A percentile compares a stretch with the other conserved stretches of the same genome.
phyloP scores from a whole-genome alignment of 768 basidiomycete species.

The Boletus sp. region DNA sequence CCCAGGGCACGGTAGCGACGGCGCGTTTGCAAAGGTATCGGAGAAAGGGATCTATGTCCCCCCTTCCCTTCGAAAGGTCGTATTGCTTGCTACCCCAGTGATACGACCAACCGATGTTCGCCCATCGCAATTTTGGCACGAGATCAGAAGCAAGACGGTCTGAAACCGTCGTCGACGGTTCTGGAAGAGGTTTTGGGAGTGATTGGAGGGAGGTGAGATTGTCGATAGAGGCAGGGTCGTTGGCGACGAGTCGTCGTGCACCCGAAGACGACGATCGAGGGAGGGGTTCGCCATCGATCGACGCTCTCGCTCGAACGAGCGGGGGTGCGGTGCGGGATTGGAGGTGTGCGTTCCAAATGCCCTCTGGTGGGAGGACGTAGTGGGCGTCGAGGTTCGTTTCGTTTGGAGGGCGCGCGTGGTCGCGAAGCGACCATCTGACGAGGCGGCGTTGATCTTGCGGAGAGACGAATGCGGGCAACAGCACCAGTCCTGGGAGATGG shows the following conservation, averaged over 20 bases:
- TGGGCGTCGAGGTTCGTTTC: constrained; percentile 90
- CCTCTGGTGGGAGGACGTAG: constrained; percentile 69
- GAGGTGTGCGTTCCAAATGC: constrained; percentile 73
- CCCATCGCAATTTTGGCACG: constrained; percentile 84
- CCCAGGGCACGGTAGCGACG: constrained; percentile 70
- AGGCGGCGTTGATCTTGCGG: constrained; percentile 63
- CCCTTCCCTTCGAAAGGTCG: constrained; percentile 74
- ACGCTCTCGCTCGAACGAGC: constrained; percentile 37
- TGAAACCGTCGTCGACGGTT: constrained; percentile 61
- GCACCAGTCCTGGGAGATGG: constrained; percentile 68
- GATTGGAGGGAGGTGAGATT: constrained; percentile 53
- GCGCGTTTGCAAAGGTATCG: constrained; percentile 58
- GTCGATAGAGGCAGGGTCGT: constrained; percentile 60
- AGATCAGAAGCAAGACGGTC: constrained; percentile 54
- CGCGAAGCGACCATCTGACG: constrained; percentile 66
- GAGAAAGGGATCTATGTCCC: constrained; percentile 57
- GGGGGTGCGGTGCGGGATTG: constrained; percentile 35
- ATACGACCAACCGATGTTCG: constrained; percentile 94
- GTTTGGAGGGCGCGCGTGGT: constrained; percentile 78
- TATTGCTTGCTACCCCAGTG: constrained; percentile 98
- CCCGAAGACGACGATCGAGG: constrained; percentile 36
- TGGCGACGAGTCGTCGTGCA: constrained; percentile 68
- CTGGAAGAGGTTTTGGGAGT: constrained; percentile 57
- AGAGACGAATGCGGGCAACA: constrained; percentile 75
- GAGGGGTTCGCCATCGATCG: constrained; percentile 11